Percentiles rank a stretch among this genome's conserved stretches.
Evolutionary conservation across 169 alveolate species (phyloP).

Genomic region (Babesia divergens): DNA sequence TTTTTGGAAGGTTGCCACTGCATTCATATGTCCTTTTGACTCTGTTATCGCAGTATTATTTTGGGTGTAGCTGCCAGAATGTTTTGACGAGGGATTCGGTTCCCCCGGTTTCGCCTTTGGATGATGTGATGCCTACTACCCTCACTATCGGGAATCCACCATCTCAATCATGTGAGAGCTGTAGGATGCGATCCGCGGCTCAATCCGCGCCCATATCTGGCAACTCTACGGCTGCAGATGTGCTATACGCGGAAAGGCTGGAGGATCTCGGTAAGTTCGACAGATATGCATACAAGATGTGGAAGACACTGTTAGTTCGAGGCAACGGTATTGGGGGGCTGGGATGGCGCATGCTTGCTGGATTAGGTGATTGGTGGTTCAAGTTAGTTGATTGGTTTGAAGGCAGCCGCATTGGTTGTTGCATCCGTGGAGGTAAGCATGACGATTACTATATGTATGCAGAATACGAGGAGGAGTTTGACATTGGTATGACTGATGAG

Average conservation of each 20-base stretch:
- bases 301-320: not conserved
- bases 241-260: not conserved
- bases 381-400: not conserved
- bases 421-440: not conserved
- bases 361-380: not conserved
- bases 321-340: not conserved
- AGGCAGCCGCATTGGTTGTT: too few species aligned
- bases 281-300: not conserved
- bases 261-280: not conserved
- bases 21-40: too few species aligned
- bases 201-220: too few species aligned
- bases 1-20: too few species aligned
- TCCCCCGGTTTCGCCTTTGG: too few species aligned
- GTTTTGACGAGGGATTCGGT: too few species aligned
- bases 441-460: not conserved
- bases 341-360: not conserved
- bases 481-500: not conserved
- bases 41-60: too few species aligned
- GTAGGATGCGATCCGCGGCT: too few species aligned
- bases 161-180: too few species aligned
- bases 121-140: too few species aligned
- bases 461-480: constrained; percentile 28
- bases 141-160: too few species aligned
- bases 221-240: constrained; percentile 10
- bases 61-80: too few species aligned